Base-by-base conservation (phyloP, 169 alveolate genomes). In the Plasmodium cynomolgi region DNA sequence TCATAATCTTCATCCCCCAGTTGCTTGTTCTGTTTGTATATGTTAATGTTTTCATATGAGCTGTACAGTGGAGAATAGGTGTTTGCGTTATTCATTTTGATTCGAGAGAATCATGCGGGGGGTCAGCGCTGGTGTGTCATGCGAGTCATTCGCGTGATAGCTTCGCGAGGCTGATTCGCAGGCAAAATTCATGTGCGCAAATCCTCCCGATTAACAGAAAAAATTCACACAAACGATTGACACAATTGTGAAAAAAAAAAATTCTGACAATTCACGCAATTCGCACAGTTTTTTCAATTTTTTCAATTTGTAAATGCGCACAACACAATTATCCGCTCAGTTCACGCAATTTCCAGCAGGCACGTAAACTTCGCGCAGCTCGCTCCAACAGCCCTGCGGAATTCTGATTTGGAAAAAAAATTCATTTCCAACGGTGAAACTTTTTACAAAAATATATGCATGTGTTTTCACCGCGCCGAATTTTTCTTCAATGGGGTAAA, bases 21-120 rank as follows among this genome's bases (percentile, higher is more conserved):
- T 80, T 80, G 79, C 58, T 37, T 79, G 47, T 80, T 90, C 37
- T 41, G 79, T 37, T 90, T 90, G 56, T 90, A 90, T 90, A 90
- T 90, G 20, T 90, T 79, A 79, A 90, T 81, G 73, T 90, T 90
- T 90, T 90, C 94, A 81, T 90, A 58, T 15, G 94, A 90, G 44
- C 91, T 80, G 58, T 44, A 90, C 44, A 90, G 74, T 17, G 94
- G 94, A 37, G 94, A 90, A 62, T 90, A 90, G 34, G 56, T 85
- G 62, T 85, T 85, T 15, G 37, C 80, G 81, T 56, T 84, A 84
- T 84, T 84, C 82, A 84, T 84, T 84, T 84, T 84, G 26, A 3
- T n/a, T 37, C 74, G 47, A 15, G 47, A 11, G 58, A 77, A 37
- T 62, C 34, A 62, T 62, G 75, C 34, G 75, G 13, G 13, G 34